Base-by-base conservation (phyloP, 345 rosid species). In the Aethionema arabicum region DNA sequence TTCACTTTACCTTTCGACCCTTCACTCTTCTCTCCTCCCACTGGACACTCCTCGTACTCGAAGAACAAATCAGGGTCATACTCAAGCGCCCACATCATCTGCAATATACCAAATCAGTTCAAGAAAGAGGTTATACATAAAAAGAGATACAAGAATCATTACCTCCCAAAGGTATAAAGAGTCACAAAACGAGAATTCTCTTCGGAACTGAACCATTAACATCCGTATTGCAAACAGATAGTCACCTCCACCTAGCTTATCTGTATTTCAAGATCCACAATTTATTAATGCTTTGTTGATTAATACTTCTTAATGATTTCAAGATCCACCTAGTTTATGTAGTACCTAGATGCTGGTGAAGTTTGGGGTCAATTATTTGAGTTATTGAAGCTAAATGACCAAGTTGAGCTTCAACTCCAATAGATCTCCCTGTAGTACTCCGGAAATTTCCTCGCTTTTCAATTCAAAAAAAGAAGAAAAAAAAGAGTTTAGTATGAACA, bases 61-160 rank as follows among this genome's bases (percentile, higher is more conserved):
- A 46, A 52, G 69, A 79, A 90, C 69, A 84, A 65, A 55, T 84
- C 86, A 1, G 99, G 99, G 62, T 93, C 96, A 30, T 87, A 93
- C 67, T 93, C 97, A 15, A 93, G 83, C n/a, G 99, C 97, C 97
- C 99, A 93, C 99, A 93, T 93, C 99, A 93, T 93, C 99, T 93
- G 80, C 58, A 5, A 11, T 40, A 32, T 4, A 46, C 31, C 3
- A 63, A 58, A 54, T 54, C 51, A 45, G 57, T 31, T 14, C 64
- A 46, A 35, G 45, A 45, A 52, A 39, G 67, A 67, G 64, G 42
- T 33, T 33, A 30, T 4, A 35, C 8, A 29, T n/a, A 4, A 31
- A 42, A 42, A 40, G 62, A 32, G 63, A 48, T 5, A 62, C 32
- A 41, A 35, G 45, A 61, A 65, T 52, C 6, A 52, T 54, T 87